phyloP scores from a whole-genome alignment of 1,284 basidiomycete species.

The Bondarzewia mesenterica region DNA sequence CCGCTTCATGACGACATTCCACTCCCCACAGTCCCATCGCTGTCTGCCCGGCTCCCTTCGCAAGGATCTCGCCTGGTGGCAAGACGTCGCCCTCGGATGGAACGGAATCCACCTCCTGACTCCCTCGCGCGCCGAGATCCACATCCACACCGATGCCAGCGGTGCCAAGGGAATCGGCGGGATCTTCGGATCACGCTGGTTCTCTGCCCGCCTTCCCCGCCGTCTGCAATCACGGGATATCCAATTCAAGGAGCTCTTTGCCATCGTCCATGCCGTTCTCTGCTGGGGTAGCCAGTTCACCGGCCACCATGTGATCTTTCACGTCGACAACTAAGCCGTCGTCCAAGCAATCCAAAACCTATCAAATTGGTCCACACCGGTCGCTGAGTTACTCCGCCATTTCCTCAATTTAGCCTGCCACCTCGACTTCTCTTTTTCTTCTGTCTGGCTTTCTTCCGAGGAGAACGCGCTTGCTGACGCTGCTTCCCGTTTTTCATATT shows the following conservation, averaged over 20 bases:
- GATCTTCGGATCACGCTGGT: constrained; percentile 8
- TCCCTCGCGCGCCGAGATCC: constrained; percentile 3
- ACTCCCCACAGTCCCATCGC: constrained; percentile 13
- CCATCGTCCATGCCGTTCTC: constrained; percentile 21
- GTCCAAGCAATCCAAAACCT: constrained; percentile 1
- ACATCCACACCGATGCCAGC: constrained; percentile 9
- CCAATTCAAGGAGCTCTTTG: constrained; percentile 15
- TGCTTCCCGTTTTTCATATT: no score
- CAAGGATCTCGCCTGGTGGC: constrained; percentile 18
- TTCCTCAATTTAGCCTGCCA: no score
- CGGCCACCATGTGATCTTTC: constrained; percentile 20
- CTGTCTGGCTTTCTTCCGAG: no score
- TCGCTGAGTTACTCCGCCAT: no score
- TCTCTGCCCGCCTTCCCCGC: not conserved
- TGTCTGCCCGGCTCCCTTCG: constrained; percentile 16
- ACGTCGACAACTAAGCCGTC: constrained; percentile 24
- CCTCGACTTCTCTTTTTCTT: no score
- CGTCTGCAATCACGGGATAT: not conserved
- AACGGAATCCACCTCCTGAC: constrained; percentile 23
- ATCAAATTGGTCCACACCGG: no score
- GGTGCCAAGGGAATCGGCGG: constrained; percentile 12
- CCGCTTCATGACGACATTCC: constrained; percentile 20
- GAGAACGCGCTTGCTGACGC: no score
- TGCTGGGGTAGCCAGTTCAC: constrained; percentile 18
- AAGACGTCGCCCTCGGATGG: constrained; percentile 16